These are phyloP conservation scores for Juglanconis oblonga DNA, from an alignment of 2,329 filamentous ascomycete species.

Conservation along the genomic window DNA sequence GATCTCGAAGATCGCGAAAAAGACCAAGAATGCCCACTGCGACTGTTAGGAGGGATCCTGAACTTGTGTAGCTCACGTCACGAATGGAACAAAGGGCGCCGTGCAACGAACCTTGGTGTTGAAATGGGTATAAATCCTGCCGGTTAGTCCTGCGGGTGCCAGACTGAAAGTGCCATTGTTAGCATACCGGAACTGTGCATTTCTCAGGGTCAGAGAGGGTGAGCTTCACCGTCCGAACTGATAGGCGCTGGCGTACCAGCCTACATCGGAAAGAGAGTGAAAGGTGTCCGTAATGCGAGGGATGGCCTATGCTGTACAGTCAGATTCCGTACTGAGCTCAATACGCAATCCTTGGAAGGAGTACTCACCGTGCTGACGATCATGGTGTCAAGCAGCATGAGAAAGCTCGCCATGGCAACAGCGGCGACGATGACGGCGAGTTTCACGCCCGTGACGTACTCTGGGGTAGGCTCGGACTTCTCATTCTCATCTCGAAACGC, in stretches of 20 bases:
- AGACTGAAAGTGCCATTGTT: conserved; percentile 32
- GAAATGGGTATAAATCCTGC: conserved; percentile 47
- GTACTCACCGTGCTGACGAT: conserved; percentile 20
- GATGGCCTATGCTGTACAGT: not conserved
- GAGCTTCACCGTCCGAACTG: conserved; percentile 9
- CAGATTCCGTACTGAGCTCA: not conserved
- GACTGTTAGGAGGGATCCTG: too few relatives aligned
- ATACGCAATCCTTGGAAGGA: not conserved
- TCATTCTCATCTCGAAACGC: too few relatives aligned
- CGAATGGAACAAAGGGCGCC: not conserved
- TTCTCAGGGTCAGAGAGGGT: too few relatives aligned
- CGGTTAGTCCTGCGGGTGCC: conserved; percentile 48
- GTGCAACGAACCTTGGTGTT: conserved; percentile 29
- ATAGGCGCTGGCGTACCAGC: conserved; percentile 26
- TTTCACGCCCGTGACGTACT: conserved; percentile 14
- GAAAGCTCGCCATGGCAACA: conserved; percentile 18
- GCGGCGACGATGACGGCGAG: conserved; percentile 12
- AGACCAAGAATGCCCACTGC: conserved; percentile 37
- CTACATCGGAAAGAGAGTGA: conserved; percentile 20
- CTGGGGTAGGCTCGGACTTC: too few relatives aligned
- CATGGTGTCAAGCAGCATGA: conserved; percentile 21
- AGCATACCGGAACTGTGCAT: too few relatives aligned
- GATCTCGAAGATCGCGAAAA: conserved; percentile 51
- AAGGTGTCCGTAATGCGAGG: conserved; percentile 28
- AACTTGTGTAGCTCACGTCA: too few relatives aligned